Percentiles rank a stretch among this genome's conserved stretches.
Evolutionary conservation across 495 filamentous ascomycete genomes (phyloP).

Genomic region (Lophiostoma macrostomum): DNA sequence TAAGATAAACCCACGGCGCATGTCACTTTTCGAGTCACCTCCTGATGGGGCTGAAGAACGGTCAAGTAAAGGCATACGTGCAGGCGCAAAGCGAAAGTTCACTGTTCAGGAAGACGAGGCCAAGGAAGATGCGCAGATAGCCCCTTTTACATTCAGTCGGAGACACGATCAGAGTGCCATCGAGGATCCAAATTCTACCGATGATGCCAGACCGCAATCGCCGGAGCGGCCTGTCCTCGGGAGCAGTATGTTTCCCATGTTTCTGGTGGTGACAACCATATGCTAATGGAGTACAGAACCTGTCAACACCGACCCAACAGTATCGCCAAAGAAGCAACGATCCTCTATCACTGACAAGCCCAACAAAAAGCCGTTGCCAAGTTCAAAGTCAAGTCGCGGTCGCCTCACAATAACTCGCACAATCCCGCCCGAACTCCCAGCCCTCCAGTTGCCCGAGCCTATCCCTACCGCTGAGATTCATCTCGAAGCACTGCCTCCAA

Average conservation of each 20-base stretch:
- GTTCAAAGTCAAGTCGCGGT: slow-evolving; percentile 7
- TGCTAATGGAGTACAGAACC: slow-evolving; percentile 34
- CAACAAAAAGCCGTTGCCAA: slow-evolving; percentile 26
- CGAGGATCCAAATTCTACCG: background rate
- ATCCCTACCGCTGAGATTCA: slow-evolving; percentile 29
- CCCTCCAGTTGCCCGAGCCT: slow-evolving; percentile 27
- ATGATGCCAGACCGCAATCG: slow-evolving; percentile 2
- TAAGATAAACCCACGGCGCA: slow-evolving; percentile 31
- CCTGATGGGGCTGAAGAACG: slow-evolving; percentile 29
- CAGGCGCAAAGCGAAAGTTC: slow-evolving; percentile 62
- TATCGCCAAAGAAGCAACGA: slow-evolving; percentile 40
- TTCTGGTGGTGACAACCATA: background rate
- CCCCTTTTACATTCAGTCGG: slow-evolving; percentile 52
- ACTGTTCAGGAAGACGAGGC: slow-evolving; percentile 53
- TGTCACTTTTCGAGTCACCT: slow-evolving; percentile 32
- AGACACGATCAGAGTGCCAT: slow-evolving; percentile 10
- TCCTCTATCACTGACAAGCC: slow-evolving; percentile 23
- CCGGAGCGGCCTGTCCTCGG: slow-evolving; percentile 34
- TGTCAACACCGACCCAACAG: slow-evolving; percentile 37
- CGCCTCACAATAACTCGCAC: slow-evolving; percentile 19
- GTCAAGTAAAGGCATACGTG: slow-evolving; percentile 28
- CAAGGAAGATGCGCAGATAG: slow-evolving; percentile 36
- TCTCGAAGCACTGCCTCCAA: slow-evolving; percentile 32
- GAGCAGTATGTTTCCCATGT: slow-evolving; percentile 30
- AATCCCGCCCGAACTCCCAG: background rate